These are phyloP conservation scores for Aspergillus homomorphus DNA, from an alignment of 495 filamentous ascomycete species.

Conservation along the genomic window DNA sequence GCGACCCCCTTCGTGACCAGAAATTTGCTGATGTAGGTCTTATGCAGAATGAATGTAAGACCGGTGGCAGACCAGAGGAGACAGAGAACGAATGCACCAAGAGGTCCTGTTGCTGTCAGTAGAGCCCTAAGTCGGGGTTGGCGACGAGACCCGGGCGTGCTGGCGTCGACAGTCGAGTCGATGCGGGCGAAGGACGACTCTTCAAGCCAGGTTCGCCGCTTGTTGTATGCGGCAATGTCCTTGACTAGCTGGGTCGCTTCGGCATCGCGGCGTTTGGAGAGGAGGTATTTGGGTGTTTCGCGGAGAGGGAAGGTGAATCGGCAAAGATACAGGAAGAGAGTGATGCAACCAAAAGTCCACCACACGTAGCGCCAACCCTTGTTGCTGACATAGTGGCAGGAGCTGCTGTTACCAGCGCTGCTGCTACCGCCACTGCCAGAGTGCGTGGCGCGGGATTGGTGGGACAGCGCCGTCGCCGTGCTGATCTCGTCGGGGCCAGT, in stretches of 20 bases:
- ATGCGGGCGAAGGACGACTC: slow-evolving; percentile 23
- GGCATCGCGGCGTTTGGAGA: slow-evolving; percentile 20
- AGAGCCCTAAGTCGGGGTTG: slow-evolving; percentile 10
- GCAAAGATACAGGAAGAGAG: slow-evolving; percentile 25
- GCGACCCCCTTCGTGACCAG: slow-evolving; percentile 53
- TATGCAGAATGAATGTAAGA: slow-evolving; percentile 19
- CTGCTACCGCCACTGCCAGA: background rate
- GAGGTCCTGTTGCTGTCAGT: slow-evolving; percentile 1
- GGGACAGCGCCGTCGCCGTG: slow-evolving; percentile 11
- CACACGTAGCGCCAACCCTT: slow-evolving; percentile 28
- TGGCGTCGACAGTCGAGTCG: slow-evolving; percentile 18
- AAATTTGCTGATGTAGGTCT: slow-evolving; percentile 30
- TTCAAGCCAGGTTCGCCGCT: slow-evolving; percentile 24
- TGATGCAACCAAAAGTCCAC: slow-evolving; percentile 30
- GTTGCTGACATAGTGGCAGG: slow-evolving; percentile 36
- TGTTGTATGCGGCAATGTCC: slow-evolving; percentile 24
- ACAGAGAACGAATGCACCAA: slow-evolving; percentile 8
- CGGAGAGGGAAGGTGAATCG: slow-evolving; percentile 55
- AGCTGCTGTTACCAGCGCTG: slow-evolving; percentile 9
- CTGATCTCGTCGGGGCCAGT: slow-evolving; percentile 24
- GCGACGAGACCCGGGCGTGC: slow-evolving; percentile 8
- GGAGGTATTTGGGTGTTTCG: slow-evolving; percentile 27
- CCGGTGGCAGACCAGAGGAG: slow-evolving; percentile 19
- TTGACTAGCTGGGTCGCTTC: slow-evolving; percentile 26
- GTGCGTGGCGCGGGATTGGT: slow-evolving; percentile 4